phyloP scores from a whole-genome alignment of 1,284 basidiomycete genomes.

The Pseudozyma sp. region DNA sequence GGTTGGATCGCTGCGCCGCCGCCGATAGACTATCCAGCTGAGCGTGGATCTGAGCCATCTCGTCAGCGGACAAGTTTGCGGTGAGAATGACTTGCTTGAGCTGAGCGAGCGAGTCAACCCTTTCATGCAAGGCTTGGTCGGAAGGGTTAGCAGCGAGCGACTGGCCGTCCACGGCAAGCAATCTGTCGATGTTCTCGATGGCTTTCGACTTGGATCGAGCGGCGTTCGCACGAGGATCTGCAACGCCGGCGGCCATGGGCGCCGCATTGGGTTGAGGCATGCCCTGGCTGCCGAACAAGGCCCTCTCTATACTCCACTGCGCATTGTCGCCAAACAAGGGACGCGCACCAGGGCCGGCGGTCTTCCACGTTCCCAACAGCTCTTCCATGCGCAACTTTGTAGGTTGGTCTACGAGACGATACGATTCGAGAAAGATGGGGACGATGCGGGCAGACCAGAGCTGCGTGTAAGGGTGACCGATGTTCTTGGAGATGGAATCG shows the following conservation, averaged over 20 bases:
- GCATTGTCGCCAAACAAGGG: slow-evolving; percentile 62
- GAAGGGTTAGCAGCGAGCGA: slow-evolving; percentile 49
- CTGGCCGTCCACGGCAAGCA: slow-evolving; percentile 55
- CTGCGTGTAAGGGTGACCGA: slow-evolving; percentile 63
- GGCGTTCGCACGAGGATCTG: slow-evolving; percentile 24
- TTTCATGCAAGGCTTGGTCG: slow-evolving; percentile 33
- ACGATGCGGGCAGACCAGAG: slow-evolving; percentile 62
- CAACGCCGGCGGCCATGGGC: slow-evolving; percentile 10
- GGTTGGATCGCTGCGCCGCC: slow-evolving; percentile 15
- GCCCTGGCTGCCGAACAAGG: slow-evolving; percentile 60
- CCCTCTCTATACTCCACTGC: slow-evolving; percentile 62
- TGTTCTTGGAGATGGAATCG: slow-evolving; percentile 79
- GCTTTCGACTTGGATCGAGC: slow-evolving; percentile 46
- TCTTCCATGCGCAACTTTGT: slow-evolving; percentile 66
- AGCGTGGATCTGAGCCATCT: slow-evolving; percentile 81
- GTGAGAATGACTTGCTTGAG: slow-evolving; percentile 80
- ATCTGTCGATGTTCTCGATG: slow-evolving; percentile 60
- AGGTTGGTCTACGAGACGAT: slow-evolving; percentile 64
- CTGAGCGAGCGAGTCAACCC: slow-evolving; percentile 70
- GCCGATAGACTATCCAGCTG: slow-evolving; percentile 78
- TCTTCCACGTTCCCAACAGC: slow-evolving; percentile 65
- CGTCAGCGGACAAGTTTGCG: slow-evolving; percentile 80
- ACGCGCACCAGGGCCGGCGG: slow-evolving; percentile 47
- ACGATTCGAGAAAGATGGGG: slow-evolving; percentile 65
- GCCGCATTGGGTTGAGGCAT: slow-evolving; percentile 36